Evolutionary conservation across 257 asterid species (phyloP).

Genomic region (Jasminum sambac): DNA sequence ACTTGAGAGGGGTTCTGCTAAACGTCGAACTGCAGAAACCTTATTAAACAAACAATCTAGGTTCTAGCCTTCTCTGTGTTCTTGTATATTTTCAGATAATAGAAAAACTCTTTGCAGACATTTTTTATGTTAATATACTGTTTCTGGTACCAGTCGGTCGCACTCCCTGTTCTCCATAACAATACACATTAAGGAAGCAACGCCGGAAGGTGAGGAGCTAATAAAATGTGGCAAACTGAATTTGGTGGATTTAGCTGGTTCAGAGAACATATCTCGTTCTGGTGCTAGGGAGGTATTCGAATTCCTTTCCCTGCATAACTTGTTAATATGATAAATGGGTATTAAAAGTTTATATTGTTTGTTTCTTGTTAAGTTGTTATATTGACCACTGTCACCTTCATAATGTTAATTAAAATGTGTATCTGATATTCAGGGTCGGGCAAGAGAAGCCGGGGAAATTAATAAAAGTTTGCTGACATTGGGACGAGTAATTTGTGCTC

Average conservation of each 20-base stretch:
- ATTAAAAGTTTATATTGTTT: slow-evolving; percentile 4
- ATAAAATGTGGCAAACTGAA: slow-evolving; percentile 88
- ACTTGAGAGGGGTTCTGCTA: slow-evolving; percentile 84
- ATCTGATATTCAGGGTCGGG: slow-evolving; percentile 58
- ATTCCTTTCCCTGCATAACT: not conserved
- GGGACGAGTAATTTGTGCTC: slow-evolving; percentile 87
- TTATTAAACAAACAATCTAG: slow-evolving; percentile 85
- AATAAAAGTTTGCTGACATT: slow-evolving; percentile 88
- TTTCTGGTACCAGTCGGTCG: slow-evolving; percentile 67
- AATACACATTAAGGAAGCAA: slow-evolving; percentile 86
- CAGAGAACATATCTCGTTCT: slow-evolving; percentile 87
- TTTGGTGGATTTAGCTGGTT: slow-evolving; percentile 90
- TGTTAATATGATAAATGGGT: not conserved
- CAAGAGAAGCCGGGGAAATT: slow-evolving; percentile 93
- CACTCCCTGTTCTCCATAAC: slow-evolving; percentile 89
- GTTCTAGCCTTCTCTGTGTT: slow-evolving; percentile 33
- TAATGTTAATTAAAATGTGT: not conserved
- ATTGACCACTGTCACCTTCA: not conserved
- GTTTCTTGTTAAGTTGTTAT: not conserved
- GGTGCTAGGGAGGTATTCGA: slow-evolving; percentile 84
- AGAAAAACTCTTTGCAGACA: not conserved
- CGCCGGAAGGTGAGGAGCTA: slow-evolving; percentile 91
- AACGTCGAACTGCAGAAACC: slow-evolving; percentile 89
- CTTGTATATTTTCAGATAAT: not conserved
- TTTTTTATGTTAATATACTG: slow-evolving; percentile 2